phyloP scores from a whole-genome alignment of 208 protist genomes.

The Trypanosoma vivax region DNA sequence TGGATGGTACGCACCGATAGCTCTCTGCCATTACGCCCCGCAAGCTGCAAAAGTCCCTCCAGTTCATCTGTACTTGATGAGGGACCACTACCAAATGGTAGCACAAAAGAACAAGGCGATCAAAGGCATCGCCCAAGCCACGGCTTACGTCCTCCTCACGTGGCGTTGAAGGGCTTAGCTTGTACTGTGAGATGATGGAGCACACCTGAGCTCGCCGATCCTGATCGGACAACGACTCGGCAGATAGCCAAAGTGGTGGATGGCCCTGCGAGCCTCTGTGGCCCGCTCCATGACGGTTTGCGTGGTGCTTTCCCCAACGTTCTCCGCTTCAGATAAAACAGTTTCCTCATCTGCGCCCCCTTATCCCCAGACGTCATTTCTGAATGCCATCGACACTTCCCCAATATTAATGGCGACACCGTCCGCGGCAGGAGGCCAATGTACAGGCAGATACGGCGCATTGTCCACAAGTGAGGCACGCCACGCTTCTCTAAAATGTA shows the following conservation, averaged over 20 bases:
- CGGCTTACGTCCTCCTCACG: slow-evolving; percentile 71
- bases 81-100: slow-evolving; percentile 37
- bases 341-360: neutral
- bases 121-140: slow-evolving; percentile 77
- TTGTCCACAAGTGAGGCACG: neutral
- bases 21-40: slow-evolving; percentile 51
- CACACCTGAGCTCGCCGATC: slow-evolving; percentile 9
- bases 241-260: slow-evolving; percentile 61
- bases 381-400: no score
- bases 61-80: slow-evolving; percentile 35
- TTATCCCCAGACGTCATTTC: no score
- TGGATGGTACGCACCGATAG: slow-evolving; percentile 81
- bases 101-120: slow-evolving; percentile 79
- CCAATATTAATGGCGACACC: no score
- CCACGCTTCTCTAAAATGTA: neutral
- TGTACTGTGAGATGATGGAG: slow-evolving; percentile 42
- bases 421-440: neutral
- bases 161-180: slow-evolving; percentile 43
- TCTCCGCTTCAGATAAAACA: neutral
- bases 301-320: neutral
- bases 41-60: slow-evolving; percentile 50
- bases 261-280: slow-evolving; percentile 56
- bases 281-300: slow-evolving; percentile 57
- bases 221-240: slow-evolving; percentile 3
- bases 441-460: slow-evolving; percentile 9